phyloP scores from a whole-genome alignment of 2,329 filamentous ascomycete species.

The Harringtonia lauricola region DNA sequence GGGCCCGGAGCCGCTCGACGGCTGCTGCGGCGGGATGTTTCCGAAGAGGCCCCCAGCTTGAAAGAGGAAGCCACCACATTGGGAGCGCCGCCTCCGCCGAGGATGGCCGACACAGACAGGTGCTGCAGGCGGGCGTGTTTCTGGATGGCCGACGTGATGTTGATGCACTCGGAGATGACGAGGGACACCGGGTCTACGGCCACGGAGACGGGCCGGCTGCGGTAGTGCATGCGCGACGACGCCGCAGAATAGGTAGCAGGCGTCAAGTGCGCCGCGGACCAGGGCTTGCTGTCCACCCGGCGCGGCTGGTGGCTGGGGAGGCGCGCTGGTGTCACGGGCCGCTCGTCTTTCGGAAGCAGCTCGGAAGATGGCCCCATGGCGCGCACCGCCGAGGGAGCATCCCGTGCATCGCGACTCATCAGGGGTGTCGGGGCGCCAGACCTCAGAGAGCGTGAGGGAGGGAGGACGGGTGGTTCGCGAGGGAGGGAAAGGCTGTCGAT shows the following conservation, averaged over 20 bases:
- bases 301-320: constrained; percentile 6
- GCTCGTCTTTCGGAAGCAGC: constrained; percentile 7
- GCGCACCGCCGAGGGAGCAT: constrained; percentile 1
- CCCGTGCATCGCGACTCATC: constrained; percentile 25
- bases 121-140: constrained; percentile 95
- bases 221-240: constrained; percentile 42
- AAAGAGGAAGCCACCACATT: constrained; percentile 33
- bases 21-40: constrained; percentile 4
- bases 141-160: constrained; percentile 94
- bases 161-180: constrained; percentile 97
- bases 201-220: constrained; percentile 57
- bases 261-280: no score
- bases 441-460: background rate
- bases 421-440: constrained; percentile 8
- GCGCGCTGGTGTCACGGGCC: constrained; percentile 3
- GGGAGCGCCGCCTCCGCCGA: constrained; percentile 61
- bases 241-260: constrained; percentile 2
- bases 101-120: constrained; percentile 89
- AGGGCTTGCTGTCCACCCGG: background rate
- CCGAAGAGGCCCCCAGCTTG: constrained; percentile 3
- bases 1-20: background rate
- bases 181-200: constrained; percentile 85
- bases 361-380: constrained; percentile 16
- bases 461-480: background rate
- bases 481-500: background rate